Percentiles rank a stretch among this genome's conserved stretches.
Conservation (phyloP, 1,284 basidiomycete species). For the Marasmius fiardii region DNA sequence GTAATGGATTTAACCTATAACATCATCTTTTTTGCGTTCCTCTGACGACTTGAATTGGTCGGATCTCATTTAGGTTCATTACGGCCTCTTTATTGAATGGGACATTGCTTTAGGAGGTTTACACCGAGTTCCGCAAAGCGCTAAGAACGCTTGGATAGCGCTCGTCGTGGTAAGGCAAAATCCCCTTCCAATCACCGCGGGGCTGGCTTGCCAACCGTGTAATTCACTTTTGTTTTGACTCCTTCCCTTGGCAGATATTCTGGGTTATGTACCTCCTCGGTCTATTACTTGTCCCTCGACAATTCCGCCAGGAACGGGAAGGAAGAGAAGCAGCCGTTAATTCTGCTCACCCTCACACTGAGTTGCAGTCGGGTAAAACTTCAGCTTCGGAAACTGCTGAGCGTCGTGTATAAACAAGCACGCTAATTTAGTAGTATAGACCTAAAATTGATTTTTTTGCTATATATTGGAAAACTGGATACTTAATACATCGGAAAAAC, state of each 20-base stretch:
- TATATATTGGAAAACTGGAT: too few species aligned
- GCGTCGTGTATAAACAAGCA: not conserved
- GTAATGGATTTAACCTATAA: slow-evolving; percentile 21
- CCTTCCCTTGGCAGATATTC: slow-evolving; percentile 36
- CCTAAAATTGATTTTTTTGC: too few species aligned
- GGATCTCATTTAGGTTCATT: slow-evolving; percentile 36
- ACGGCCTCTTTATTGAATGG: slow-evolving; percentile 48
- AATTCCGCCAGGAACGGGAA: slow-evolving; percentile 36
- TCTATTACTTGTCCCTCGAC: slow-evolving; percentile 39
- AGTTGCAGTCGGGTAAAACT: not conserved
- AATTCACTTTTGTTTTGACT: too few species aligned
- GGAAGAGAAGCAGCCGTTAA: not conserved
- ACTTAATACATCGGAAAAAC: too few species aligned
- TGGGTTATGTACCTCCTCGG: slow-evolving; percentile 44
- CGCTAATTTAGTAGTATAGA: too few species aligned
- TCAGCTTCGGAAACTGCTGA: not conserved
- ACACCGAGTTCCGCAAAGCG: slow-evolving; percentile 36
- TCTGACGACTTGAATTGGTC: not conserved
- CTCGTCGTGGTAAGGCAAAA: slow-evolving; percentile 45
- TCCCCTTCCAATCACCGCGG: too few species aligned
- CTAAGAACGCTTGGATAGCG: slow-evolving; percentile 47
- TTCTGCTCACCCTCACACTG: not conserved
- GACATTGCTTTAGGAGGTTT: slow-evolving; percentile 28
- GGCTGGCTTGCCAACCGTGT: too few species aligned
- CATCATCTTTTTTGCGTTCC: not conserved